These are phyloP conservation scores for Sporothrix sp. DNA, from an alignment of 2,329 filamentous ascomycete species.

Conservation along the genomic window DNA sequence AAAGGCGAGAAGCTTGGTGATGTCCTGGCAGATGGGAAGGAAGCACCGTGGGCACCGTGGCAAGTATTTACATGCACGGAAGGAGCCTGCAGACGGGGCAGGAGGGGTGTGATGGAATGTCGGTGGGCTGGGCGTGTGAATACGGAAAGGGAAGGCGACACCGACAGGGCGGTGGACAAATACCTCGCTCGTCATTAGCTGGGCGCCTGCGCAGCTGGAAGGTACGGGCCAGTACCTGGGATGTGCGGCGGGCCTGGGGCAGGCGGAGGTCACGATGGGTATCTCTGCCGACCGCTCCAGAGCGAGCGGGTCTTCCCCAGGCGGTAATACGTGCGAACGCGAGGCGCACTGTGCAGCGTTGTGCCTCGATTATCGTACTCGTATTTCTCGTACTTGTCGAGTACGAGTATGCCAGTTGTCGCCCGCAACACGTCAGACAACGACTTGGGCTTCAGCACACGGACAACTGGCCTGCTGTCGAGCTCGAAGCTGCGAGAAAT, in stretches of 20 bases:
- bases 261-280: too few species aligned
- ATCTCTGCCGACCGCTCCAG: slow-evolving; percentile 5
- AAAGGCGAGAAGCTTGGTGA: slow-evolving; percentile 10
- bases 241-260: not conserved
- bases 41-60: not conserved
- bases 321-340: slow-evolving; percentile 1
- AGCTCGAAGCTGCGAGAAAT: not conserved
- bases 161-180: slow-evolving; percentile 10
- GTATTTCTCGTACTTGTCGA: too few species aligned
- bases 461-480: not conserved
- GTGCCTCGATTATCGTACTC: too few species aligned
- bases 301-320: slow-evolving; percentile 7
- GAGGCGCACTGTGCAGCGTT: not conserved
- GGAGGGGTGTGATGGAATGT: slow-evolving; percentile 1
- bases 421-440: too few species aligned
- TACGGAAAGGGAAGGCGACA: not conserved
- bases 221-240: slow-evolving; percentile 1
- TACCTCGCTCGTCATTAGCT: slow-evolving; percentile 18
- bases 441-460: too few species aligned
- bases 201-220: not conserved
- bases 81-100: not conserved
- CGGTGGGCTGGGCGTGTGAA: not conserved
- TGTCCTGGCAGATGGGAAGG: slow-evolving; percentile 3
- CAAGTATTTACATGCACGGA: slow-evolving; percentile 8
- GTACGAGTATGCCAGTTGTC: too few species aligned